These are phyloP conservation scores for Dinochytrium kinnereticum DNA, from an alignment of 371 early-diverging fungal genomes.

Conservation along the genomic window DNA sequence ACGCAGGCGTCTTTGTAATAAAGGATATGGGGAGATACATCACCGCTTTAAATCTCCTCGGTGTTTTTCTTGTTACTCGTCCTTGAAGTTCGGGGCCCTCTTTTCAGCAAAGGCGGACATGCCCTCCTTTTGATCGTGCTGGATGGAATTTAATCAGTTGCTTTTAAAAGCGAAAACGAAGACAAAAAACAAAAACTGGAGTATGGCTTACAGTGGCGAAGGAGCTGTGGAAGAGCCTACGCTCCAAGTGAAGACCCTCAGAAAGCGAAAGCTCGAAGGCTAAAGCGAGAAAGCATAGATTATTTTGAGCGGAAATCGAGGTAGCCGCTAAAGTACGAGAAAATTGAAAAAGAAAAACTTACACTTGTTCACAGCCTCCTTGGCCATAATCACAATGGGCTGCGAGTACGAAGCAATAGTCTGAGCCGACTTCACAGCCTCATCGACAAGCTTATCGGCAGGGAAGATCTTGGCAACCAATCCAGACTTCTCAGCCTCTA, in stretches of 20 bases:
- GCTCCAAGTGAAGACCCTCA: constrained; percentile 91
- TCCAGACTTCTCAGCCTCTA: constrained; percentile 85
- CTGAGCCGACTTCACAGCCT: constrained; percentile 87
- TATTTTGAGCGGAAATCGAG: no score
- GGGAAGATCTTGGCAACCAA: constrained; percentile 93
- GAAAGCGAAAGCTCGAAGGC: constrained; percentile 87
- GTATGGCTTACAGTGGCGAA: constrained; percentile 80
- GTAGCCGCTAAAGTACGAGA: no score
- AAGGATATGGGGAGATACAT: no score
- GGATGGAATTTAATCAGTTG: constrained; percentile 20
- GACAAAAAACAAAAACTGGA: not conserved
- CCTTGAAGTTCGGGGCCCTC: constrained; percentile 85
- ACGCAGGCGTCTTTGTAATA: no score
- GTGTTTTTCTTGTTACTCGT: constrained; percentile 68
- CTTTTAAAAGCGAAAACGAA: not conserved
- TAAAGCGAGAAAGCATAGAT: constrained; percentile 34
- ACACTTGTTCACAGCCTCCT: constrained; percentile 95
- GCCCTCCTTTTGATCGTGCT: constrained; percentile 96
- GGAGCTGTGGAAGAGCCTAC: constrained; percentile 91
- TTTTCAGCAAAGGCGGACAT: constrained; percentile 97
- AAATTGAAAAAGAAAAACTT: constrained; percentile 4
- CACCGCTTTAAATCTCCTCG: not conserved
- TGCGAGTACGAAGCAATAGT: constrained; percentile 85
- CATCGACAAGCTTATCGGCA: constrained; percentile 83
- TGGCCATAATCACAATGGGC: constrained; percentile 92